Percentiles rank a stretch among this genome's conserved stretches.
These are phyloP conservation scores for Lignosus rhinocerotis DNA, from an alignment of 1,284 basidiomycete species.

Conservation along the genomic window DNA sequence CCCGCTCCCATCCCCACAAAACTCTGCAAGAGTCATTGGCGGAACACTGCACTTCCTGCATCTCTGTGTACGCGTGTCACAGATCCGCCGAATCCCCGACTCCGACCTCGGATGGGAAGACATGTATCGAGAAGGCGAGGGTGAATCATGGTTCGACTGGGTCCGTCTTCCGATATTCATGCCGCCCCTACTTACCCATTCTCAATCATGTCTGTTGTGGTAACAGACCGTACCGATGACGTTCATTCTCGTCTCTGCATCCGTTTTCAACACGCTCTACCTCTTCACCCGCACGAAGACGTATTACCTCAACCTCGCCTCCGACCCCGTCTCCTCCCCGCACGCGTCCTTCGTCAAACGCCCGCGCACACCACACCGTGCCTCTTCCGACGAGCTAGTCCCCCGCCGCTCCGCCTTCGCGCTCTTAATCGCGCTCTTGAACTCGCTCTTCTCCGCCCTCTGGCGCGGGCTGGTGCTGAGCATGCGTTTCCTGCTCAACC, in stretches of 20 bases:
- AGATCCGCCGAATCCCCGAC: conserved; percentile 56
- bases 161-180: conserved; percentile 41
- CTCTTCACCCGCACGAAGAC: conserved; percentile 65
- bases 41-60: conserved; percentile 65
- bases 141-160: conserved; percentile 78
- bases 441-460: conserved; percentile 34
- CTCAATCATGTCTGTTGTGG: not conserved
- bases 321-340: conserved; percentile 67
- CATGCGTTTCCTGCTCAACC: conserved; percentile 68
- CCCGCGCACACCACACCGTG: conserved; percentile 30
- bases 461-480: conserved; percentile 55
- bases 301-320: conserved; percentile 62
- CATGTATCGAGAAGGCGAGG: conserved; percentile 64
- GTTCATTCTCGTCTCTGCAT: conserved; percentile 49
- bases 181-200: not conserved
- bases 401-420: conserved; percentile 44
- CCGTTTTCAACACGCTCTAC: conserved; percentile 59
- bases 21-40: conserved; percentile 66
- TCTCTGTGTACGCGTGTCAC: conserved; percentile 60
- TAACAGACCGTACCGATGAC: conserved; percentile 61
- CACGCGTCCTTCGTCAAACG: conserved; percentile 62
- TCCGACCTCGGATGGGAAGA: conserved; percentile 77
- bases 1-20: conserved; percentile 64
- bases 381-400: conserved; percentile 16
- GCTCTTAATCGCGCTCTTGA: conserved; percentile 31